Evolutionary conservation across 2,329 filamentous ascomycete genomes (phyloP), one percentile per base, ranked within the genome.

Genomic region (Xylariales sp.): DNA sequence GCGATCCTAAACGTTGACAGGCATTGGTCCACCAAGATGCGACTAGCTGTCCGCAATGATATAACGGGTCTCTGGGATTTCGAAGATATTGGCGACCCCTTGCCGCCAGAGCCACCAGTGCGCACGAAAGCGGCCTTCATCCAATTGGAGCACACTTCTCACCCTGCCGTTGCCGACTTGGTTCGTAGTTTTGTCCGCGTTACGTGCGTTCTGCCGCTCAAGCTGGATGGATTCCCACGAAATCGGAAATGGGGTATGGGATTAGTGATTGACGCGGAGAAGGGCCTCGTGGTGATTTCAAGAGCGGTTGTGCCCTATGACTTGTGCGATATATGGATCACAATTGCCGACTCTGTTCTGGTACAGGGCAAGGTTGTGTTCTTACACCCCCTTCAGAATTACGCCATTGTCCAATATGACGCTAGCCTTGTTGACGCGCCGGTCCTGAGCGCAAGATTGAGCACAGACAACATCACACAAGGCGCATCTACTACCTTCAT

Each of bases 181-280:
- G 93, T 99, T 46, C 91, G 93, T 72, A 97, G 94, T 77, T 98
- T 99, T 78, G 95, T 99, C 32, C 91, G 96, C 46, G 92, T 99
- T 63, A 91, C 93, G 71, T 97, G 94, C 75, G 92, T 91, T 30
- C 95, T 99, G 91, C 96, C 96, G 0, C 84, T 99, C 69, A 98
- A 98, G 84, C 87, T 99, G 9, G 96, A 99, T 78, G 96, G 96
- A n/a, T 99, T 97, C 78, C 97, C 96, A 5, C 93, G 96, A 79
- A 93, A 96, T 72, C 88, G 94, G 56, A 96, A 97, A 81, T 96
- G 94, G 82, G 96, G 96, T 0, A 97, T 97, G 85, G 96, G 96
- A 46, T 83, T 99, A 45, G 95, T 99, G n/a, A 93, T 99, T 69
- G 96, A 99, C 80, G 96, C 97, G 0, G 93, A 97, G 68, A 95